Evolutionary conservation across 1,284 basidiomycete genomes (phyloP), one percentile per base, ranked within the genome.

Genomic region (Ustilago trichophora): DNA sequence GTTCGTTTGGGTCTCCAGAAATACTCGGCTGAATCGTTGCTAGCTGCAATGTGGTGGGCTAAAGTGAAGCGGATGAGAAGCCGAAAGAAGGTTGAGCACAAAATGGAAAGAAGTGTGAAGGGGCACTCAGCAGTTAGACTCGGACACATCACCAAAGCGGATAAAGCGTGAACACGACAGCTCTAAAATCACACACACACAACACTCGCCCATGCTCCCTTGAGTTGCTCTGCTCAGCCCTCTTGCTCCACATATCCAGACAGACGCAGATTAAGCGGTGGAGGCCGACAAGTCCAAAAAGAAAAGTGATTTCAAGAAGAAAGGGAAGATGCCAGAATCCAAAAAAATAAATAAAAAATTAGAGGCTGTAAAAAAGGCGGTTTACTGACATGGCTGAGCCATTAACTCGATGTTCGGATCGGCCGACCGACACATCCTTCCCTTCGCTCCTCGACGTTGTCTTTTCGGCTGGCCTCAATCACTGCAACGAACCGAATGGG

Each of bases 181-280:
- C 54, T 49, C 27, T 49, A 57, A 53, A 57, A 57, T 57, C 50
- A 53, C 57, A 37, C 18, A 38, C n/a, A 48, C 16, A 37, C 15
- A 13, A n/a, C n/a, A n/a, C n/a, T n/a, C n/a, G 18, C 19, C 10
- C 41, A 26, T 6, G 19, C n/a, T 43, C n/a, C n/a, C n/a, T 35
- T 45, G 26, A 60, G 41, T 22, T 32, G 51, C 19, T 16, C 31
- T 31, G 19, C 35, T n/a, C n/a, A n/a, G n/a, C n/a, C n/a, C n/a
- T n/a, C n/a, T n/a, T n/a, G n/a, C n/a, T n/a, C n/a, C n/a, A n/a
- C n/a, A n/a, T n/a, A 32, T 43, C 18, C 18, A 56, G 38, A 29
- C 21, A 18, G 5, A 15, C 25, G 18, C n/a, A n/a, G 42, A 35
- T n/a, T n/a, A 32, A 18, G 27, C 34, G 15, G 15, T 36, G 42